These are phyloP conservation scores for Colletotrichum aenigma DNA, from an alignment of 2,329 filamentous ascomycete species.

Conservation along the genomic window DNA sequence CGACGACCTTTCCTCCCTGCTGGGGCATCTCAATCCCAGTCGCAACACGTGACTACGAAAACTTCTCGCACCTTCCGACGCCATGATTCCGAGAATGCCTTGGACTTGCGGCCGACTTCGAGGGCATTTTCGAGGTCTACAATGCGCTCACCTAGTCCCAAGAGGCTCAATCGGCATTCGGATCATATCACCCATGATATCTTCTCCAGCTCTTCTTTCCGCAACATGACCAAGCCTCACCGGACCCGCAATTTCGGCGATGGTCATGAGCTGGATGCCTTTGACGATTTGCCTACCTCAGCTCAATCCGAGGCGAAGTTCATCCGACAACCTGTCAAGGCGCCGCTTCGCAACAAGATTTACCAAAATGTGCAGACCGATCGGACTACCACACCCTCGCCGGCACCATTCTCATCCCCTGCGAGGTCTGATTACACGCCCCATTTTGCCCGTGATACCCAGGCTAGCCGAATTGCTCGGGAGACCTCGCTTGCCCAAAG, in stretches of 20 bases:
- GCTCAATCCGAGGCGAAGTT: conserved; percentile 80
- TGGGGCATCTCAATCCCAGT: conserved; percentile 73
- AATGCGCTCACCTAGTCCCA: conserved; percentile 66
- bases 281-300: conserved; percentile 94
- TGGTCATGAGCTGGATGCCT: conserved; percentile 88
- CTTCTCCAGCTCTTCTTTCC: conserved; percentile 12
- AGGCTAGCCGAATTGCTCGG: conserved; percentile 68
- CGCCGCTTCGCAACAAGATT: conserved; percentile 59
- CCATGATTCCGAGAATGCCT: conserved; percentile 77
- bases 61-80: conserved; percentile 74
- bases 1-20: conserved; percentile 80
- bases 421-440: conserved; percentile 59
- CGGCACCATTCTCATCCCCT: conserved; percentile 60
- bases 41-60: conserved; percentile 79
- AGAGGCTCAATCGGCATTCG: conserved; percentile 43
- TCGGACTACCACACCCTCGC: conserved; percentile 56
- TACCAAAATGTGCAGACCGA: conserved; percentile 61
- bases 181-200: conserved; percentile 23
- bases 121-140: conserved; percentile 62
- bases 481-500: conserved; percentile 67
- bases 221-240: conserved; percentile 24
- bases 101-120: conserved; percentile 62
- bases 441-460: conserved; percentile 68
- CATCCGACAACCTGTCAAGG: conserved; percentile 79
- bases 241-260: conserved; percentile 82